Percentiles rank a stretch among this genome's conserved stretches.
Evolutionary conservation across 306 rosid species (phyloP).

Genomic region (Mucuna pruriens): DNA sequence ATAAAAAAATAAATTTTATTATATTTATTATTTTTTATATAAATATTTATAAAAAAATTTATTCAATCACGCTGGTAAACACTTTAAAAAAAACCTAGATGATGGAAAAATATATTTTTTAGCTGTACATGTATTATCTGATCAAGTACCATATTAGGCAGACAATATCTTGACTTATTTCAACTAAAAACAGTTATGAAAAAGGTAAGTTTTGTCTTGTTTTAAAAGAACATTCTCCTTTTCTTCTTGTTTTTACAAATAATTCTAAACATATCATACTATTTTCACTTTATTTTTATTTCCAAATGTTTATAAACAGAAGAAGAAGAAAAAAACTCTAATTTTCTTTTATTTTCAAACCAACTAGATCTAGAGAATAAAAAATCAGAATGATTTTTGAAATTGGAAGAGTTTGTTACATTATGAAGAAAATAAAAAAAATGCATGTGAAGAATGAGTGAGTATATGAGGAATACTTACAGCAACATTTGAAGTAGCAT

Average conservation of each 20-base stretch:
- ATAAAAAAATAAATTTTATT: too few species aligned
- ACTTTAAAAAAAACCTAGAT: too few species aligned
- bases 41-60: too few species aligned
- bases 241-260: not conserved
- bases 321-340: too few species aligned
- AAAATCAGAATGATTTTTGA: too few species aligned
- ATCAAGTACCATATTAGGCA: not conserved
- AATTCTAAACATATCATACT: not conserved
- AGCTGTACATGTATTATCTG: not conserved
- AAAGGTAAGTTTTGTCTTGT: not conserved
- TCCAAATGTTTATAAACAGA: not conserved
- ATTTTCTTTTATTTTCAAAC: too few species aligned
- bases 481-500: slow-evolving; percentile 57
- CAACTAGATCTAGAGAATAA: too few species aligned
- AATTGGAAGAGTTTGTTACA: too few species aligned
- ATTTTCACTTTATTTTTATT: not conserved
- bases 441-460: not conserved
- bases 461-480: slow-evolving; percentile 41
- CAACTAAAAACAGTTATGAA: not conserved
- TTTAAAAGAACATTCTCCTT: not conserved
- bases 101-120: not conserved
- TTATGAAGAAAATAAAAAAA: too few species aligned
- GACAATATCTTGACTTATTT: not conserved
- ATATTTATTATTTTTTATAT: too few species aligned
- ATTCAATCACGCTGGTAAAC: too few species aligned